phyloP scores from a whole-genome alignment of 2,329 filamentous ascomycete species.

The Ascomycota sp. region DNA sequence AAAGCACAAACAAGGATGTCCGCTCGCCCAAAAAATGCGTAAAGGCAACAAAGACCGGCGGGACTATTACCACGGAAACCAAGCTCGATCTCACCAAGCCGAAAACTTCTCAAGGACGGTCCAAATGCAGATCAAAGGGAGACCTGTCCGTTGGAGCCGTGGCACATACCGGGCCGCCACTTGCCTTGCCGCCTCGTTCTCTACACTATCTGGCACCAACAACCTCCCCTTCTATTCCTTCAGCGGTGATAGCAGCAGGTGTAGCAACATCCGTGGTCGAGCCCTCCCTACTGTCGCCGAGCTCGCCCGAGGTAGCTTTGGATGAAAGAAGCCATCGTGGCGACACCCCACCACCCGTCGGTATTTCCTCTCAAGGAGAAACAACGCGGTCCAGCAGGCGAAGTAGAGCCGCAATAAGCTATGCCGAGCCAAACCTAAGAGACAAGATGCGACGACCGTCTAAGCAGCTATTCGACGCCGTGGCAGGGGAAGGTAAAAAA shows the following conservation, averaged over 20 bases:
- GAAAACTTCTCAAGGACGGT: constrained; percentile 8
- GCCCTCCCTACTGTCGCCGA: constrained; percentile 20
- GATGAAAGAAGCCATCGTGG: constrained; percentile 13
- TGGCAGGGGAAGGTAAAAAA: constrained; percentile 38
- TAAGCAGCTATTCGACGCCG: constrained; percentile 53
- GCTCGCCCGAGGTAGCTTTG: constrained; percentile 23
- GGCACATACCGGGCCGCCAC: no score
- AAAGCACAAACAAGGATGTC: constrained; percentile 37
- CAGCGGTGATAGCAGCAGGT: no score
- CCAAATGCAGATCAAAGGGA: constrained; percentile 10
- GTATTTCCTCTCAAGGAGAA: constrained; percentile 32
- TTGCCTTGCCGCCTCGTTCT: no score
- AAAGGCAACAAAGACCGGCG: constrained; percentile 13
- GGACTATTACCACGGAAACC: constrained; percentile 11
- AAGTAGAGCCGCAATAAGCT: constrained; percentile 47
- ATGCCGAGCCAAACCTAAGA: constrained; percentile 59
- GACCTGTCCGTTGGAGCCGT: constrained; percentile 2
- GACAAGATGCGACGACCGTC: constrained; percentile 69
- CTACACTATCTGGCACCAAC: no score
- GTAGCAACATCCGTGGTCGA: constrained; percentile 6
- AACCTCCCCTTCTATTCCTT: no score
- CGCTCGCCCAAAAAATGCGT: constrained; percentile 31
- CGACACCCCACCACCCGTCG: constrained; percentile 37
- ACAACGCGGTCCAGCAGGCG: constrained; percentile 43
- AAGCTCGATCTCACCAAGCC: constrained; percentile 16